Evolutionary conservation across 2,329 filamentous ascomycete species (phyloP).

Genomic region (Xylaria sp.): DNA sequence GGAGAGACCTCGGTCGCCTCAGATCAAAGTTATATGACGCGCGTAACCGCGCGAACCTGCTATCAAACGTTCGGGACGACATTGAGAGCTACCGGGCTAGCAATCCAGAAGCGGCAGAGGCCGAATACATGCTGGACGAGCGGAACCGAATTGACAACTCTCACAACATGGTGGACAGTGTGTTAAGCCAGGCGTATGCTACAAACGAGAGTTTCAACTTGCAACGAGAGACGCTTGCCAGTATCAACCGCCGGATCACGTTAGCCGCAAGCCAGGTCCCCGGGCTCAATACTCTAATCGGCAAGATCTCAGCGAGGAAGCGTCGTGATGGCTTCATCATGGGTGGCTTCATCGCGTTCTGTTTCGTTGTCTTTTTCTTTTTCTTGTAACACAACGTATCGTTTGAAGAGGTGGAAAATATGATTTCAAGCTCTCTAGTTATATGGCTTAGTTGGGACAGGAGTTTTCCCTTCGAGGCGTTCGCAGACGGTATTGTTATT

Average conservation of each 20-base stretch:
- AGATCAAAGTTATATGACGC: constrained; percentile 75
- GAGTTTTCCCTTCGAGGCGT: constrained; percentile 18
- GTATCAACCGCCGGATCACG: constrained; percentile 89
- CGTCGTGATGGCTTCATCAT: constrained; percentile 93
- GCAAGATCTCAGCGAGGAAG: constrained; percentile 92
- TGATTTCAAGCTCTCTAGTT: neutral
- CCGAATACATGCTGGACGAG: constrained; percentile 97
- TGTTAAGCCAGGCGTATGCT: constrained; percentile 94
- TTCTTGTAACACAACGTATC: constrained; percentile 61
- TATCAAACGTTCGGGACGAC: constrained; percentile 88
- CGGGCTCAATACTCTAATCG: constrained; percentile 89
- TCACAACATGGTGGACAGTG: constrained; percentile 85
- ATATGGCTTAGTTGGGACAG: constrained; percentile 20
- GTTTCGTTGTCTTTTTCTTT: constrained; percentile 85
- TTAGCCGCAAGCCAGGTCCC: constrained; percentile 89
- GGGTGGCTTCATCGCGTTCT: constrained; percentile 88
- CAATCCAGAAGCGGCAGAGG: constrained; percentile 83
- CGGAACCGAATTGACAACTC: constrained; percentile 84
- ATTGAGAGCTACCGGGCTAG: constrained; percentile 86
- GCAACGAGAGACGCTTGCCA: constrained; percentile 86
- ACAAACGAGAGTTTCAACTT: constrained; percentile 89
- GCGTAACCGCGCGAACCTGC: constrained; percentile 85
- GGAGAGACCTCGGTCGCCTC: constrained; percentile 78
- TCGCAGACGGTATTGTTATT: constrained; percentile 18
- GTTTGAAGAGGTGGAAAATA: neutral